These are phyloP conservation scores for Aureobasidium sp. DNA, from an alignment of 2,329 filamentous ascomycete species.

Conservation along the genomic window DNA sequence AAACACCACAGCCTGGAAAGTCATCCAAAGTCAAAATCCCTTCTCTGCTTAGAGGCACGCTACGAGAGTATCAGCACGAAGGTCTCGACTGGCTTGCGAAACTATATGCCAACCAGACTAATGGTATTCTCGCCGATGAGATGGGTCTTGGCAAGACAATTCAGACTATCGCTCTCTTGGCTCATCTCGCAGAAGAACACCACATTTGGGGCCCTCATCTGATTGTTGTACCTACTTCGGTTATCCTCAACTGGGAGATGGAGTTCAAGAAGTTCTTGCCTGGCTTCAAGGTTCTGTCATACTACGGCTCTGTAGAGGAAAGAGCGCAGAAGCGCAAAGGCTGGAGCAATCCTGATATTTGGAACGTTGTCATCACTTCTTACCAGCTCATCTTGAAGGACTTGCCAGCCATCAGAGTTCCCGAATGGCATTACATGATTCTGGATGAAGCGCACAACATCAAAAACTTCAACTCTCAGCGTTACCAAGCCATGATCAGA, in stretches of 20 bases:
- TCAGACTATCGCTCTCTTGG: slow-evolving; percentile 88
- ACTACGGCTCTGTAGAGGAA: slow-evolving; percentile 91
- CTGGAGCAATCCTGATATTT: slow-evolving; percentile 65
- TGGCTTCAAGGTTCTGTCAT: slow-evolving; percentile 94
- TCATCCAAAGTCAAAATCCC: slow-evolving; percentile 46
- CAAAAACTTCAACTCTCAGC: slow-evolving; percentile 97
- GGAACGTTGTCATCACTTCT: slow-evolving; percentile 96
- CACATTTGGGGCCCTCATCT: slow-evolving; percentile 93
- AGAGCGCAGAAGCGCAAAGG: slow-evolving; percentile 82
- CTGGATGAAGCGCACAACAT: slow-evolving; percentile 98
- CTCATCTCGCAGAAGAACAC: slow-evolving; percentile 83
- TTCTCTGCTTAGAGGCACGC: slow-evolving; percentile 66
- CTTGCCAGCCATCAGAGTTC: slow-evolving; percentile 83
- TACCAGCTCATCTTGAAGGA: slow-evolving; percentile 96
- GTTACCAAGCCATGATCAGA: slow-evolving; percentile 90
- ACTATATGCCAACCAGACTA: slow-evolving; percentile 84
- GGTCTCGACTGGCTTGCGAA: slow-evolving; percentile 96
- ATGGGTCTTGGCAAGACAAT: slow-evolving; percentile 99
- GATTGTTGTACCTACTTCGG: slow-evolving; percentile 92
- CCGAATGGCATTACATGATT: slow-evolving; percentile 96
- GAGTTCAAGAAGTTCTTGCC: slow-evolving; percentile 99
- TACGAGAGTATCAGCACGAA: slow-evolving; percentile 93
- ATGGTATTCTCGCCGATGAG: slow-evolving; percentile 93
- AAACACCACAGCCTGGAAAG: slow-evolving; percentile 15
- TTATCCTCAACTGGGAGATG: slow-evolving; percentile 99